Evolutionary conservation across 306 rosid genomes (phyloP).

Genomic region (Gillenia trifoliata): DNA sequence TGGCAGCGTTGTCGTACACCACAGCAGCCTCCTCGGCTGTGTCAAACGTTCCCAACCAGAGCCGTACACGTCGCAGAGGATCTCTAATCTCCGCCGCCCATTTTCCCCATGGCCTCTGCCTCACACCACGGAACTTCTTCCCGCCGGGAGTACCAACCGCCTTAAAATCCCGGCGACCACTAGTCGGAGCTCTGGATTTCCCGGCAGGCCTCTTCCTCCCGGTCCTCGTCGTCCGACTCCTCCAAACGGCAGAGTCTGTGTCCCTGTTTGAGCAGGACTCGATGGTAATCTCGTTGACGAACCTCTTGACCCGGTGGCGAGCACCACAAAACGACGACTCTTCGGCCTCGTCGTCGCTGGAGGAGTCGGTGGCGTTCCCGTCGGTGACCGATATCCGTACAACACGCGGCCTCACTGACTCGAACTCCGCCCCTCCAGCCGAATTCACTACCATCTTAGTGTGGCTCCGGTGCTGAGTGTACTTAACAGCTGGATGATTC

Average conservation of each 20-base stretch:
- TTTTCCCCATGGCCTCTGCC: slow-evolving; percentile 99
- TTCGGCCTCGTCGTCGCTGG: slow-evolving; percentile 61
- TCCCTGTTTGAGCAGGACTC: slow-evolving; percentile 25
- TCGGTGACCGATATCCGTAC: slow-evolving; percentile 65
- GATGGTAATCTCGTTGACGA: slow-evolving; percentile 64
- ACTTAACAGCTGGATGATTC: slow-evolving; percentile 30
- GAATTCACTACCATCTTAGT: slow-evolving; percentile 30
- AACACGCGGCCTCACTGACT: slow-evolving; percentile 27
- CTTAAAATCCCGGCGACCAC: slow-evolving; percentile 14
- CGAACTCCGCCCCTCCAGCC: slow-evolving; percentile 11
- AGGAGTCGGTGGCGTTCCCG: slow-evolving; percentile 78
- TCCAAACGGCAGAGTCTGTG: slow-evolving; percentile 22
- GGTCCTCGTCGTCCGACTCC: slow-evolving; percentile 29
- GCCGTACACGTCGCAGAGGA: slow-evolving; percentile 76
- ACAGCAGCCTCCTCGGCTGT: slow-evolving; percentile 95
- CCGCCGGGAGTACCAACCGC: slow-evolving; percentile 3
- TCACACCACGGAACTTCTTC: slow-evolving; percentile 81
- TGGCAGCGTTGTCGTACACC: slow-evolving; percentile 95
- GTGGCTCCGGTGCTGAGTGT: slow-evolving; percentile 44
- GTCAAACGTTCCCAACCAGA: slow-evolving; percentile 90
- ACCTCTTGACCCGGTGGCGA: slow-evolving; percentile 47
- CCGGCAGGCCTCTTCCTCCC: neutral
- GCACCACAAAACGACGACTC: neutral
- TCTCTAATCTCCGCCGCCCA: slow-evolving; percentile 99
- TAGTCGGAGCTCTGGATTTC: slow-evolving; percentile 3